These are phyloP conservation scores for Trichoderma guizhouense DNA, from an alignment of 2,329 filamentous ascomycete genomes.

Conservation along the genomic window DNA sequence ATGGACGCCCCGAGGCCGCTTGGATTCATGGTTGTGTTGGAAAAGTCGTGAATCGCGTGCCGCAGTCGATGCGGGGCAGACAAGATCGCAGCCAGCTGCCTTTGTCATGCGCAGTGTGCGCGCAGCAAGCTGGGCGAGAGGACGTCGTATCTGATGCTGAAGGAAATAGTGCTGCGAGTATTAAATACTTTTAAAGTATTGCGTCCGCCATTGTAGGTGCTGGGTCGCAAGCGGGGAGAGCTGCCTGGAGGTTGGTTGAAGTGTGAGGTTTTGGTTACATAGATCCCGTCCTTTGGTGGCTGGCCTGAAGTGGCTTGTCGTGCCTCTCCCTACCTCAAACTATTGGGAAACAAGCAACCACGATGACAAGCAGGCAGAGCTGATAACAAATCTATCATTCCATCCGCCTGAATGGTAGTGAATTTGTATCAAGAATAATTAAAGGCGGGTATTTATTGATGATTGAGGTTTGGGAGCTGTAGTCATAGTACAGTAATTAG, in stretches of 20 bases:
- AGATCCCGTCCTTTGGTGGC: not conserved
- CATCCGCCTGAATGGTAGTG: rapidly evolving
- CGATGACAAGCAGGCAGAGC: not conserved
- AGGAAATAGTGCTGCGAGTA: not conserved
- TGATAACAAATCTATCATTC: not conserved
- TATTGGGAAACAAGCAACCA: not conserved
- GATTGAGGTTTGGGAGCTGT: not conserved
- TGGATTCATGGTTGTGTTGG: not conserved
- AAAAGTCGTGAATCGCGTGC: not conserved
- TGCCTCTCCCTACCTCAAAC: not conserved
- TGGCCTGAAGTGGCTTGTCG: not conserved
- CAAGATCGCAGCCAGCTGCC: not conserved
- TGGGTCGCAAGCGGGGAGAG: not conserved
- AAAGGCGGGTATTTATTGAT: not conserved
- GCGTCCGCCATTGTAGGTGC: not conserved
- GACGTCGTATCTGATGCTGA: not conserved
- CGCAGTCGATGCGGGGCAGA: not conserved
- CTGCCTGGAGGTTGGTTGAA: not conserved
- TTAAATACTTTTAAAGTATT: not conserved
- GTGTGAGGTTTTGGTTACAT: not conserved
- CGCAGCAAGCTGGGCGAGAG: not conserved
- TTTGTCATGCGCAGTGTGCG: not conserved
- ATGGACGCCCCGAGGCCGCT: conserved; percentile 18
- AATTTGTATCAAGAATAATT: not conserved
- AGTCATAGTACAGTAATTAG: not conserved